phyloP scores from a whole-genome alignment of 495 filamentous ascomycete genomes.

The Mytilinidion resinicola region DNA sequence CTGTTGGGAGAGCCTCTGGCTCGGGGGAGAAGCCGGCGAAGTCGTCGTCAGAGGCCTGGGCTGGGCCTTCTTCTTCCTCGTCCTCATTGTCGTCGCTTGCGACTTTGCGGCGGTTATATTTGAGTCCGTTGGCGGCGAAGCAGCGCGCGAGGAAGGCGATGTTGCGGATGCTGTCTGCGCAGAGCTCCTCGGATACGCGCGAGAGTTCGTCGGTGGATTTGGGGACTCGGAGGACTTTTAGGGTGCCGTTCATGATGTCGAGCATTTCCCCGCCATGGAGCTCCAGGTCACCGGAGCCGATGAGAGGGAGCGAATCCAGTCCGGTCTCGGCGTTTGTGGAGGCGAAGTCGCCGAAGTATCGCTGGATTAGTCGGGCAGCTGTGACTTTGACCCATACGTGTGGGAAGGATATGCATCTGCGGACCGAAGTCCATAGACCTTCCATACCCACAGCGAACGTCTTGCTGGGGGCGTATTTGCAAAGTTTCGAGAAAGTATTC shows the following conservation, averaged over 20 bases:
- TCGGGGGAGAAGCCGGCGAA: conserved; percentile 10
- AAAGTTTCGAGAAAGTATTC: conserved; percentile 60
- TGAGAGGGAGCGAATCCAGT: conserved; percentile 53
- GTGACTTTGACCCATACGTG: conserved; percentile 72
- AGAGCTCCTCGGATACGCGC: conserved; percentile 49
- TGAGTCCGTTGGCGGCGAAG: conserved; percentile 57
- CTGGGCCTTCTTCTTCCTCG: conserved; percentile 43
- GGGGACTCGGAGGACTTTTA: conserved; percentile 60
- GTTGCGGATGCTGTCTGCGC: conserved; percentile 67
- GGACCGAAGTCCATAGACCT: conserved; percentile 60
- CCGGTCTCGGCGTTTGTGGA: conserved; percentile 49
- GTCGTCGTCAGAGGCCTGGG: conserved; percentile 31
- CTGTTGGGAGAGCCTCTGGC: conserved; percentile 29
- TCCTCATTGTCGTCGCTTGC: conserved; percentile 32
- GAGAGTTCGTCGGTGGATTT: conserved; percentile 60
- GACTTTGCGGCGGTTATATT: conserved; percentile 34
- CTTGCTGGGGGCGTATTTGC: conserved; percentile 55
- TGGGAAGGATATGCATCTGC: conserved; percentile 62
- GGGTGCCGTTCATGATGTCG: conserved; percentile 54
- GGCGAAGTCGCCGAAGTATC: conserved; percentile 73
- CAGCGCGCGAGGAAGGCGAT: conserved; percentile 67
- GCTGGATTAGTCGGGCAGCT: conserved; percentile 64
- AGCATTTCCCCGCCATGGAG: conserved; percentile 60
- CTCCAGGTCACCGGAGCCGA: conserved; percentile 62
- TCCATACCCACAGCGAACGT: conserved; percentile 52